phyloP scores from a whole-genome alignment of 192 early-diverging fungal species.

The Diversispora epigaea region DNA sequence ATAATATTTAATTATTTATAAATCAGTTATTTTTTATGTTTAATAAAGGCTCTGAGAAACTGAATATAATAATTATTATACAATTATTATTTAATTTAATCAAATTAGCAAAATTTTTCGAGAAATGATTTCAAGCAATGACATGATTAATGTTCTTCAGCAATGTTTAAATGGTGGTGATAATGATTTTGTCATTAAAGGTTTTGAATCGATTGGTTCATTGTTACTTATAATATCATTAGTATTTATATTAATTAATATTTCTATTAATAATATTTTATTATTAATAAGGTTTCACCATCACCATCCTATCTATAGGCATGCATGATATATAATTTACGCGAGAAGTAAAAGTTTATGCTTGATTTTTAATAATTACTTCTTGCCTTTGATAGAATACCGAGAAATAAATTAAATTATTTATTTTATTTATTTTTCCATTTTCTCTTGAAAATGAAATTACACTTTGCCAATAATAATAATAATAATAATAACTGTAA shows the following conservation, averaged over 20 bases:
- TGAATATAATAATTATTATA: conserved; percentile 46
- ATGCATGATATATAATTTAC: too few species aligned
- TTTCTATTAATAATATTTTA: too few species aligned
- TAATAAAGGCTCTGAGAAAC: conserved; percentile 61
- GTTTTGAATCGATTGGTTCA: conserved; percentile 86
- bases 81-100: not conserved
- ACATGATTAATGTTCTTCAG: conserved; percentile 87
- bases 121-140: conserved; percentile 68
- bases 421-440: too few species aligned
- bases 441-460: too few species aligned
- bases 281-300: too few species aligned
- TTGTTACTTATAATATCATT: conserved; percentile 59
- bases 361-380: too few species aligned
- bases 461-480: too few species aligned
- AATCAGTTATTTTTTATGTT: not conserved
- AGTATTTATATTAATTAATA: not conserved
- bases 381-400: too few species aligned
- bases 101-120: conserved; percentile 63
- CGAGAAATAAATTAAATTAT: too few species aligned
- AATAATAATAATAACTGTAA: too few species aligned
- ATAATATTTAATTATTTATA: not conserved
- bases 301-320: too few species aligned
- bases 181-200: conserved; percentile 72
- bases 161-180: conserved; percentile 72
- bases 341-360: too few species aligned